Conservation (phyloP, 345 rosid species). For the Gossypium raimondii region DNA sequence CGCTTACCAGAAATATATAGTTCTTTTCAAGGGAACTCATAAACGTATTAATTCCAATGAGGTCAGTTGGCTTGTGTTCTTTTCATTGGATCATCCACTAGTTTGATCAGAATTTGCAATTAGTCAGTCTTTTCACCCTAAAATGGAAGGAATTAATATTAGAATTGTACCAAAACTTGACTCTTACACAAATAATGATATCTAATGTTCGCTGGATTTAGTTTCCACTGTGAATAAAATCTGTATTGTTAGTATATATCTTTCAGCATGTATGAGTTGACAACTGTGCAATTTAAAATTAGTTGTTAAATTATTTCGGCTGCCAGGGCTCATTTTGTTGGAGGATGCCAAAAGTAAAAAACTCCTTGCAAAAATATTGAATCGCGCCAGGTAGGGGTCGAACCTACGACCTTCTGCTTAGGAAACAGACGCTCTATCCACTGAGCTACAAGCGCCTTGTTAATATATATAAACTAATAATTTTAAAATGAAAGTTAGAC, state of each 20-base stretch:
- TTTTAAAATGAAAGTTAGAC: too few relatives aligned
- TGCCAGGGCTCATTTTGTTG: too few relatives aligned
- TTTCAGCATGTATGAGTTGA: not conserved
- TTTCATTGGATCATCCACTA: not conserved
- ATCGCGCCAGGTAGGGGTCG: conserved; percentile 83
- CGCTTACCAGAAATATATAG: not conserved
- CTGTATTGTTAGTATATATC: not conserved
- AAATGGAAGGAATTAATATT: not conserved
- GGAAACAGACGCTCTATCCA: conserved; percentile 99
- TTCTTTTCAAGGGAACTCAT: too few relatives aligned
- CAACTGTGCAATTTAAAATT: not conserved
- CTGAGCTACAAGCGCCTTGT: conserved; percentile 82
- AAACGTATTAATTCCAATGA: not conserved
- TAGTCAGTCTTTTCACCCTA: not conserved
- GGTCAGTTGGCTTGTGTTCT: not conserved
- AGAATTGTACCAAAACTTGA: not conserved
- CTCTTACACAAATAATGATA: not conserved
- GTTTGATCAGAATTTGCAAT: not conserved
- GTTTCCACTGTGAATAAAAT: not conserved
- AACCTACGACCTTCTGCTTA: conserved; percentile 96
- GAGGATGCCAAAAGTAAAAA: too few relatives aligned
- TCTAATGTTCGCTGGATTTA: not conserved
- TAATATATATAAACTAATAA: rapidly evolving
- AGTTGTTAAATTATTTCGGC: too few relatives aligned
- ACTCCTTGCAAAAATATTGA: too few relatives aligned